Base-by-base conservation (phyloP, 441 rosid genomes). In the Metrosideros polymorpha region DNA sequence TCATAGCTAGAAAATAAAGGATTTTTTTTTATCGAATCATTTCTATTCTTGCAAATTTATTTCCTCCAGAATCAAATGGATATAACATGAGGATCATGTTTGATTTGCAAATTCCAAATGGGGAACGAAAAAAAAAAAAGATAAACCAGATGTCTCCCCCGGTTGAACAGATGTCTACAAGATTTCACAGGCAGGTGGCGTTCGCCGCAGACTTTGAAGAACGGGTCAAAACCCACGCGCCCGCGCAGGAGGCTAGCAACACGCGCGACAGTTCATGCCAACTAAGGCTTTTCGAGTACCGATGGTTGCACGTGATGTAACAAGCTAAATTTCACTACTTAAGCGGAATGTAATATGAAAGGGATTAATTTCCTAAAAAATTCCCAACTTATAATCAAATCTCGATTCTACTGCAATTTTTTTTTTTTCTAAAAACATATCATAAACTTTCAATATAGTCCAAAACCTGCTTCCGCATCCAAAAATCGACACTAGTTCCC, bases 381-480 rank as follows among this genome's bases (percentile, higher is more conserved):
- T 27, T 29, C 66, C 66, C 35, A 14, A 14, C 19, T 29, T 59
- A 6, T 29, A 13, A 59, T 29, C 17, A 14, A 59, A 29, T 59
- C 7, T 15, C 32, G 15, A 29, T 30, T 59, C 18, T 15, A 0
- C 5, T 10, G 9, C 17, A 30, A 59, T 12, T 6, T 29, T 29
- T 3, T 59, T 57, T 14, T 29, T 59, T 15, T 29, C 4, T 29
- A 29, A 59, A 13, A 7, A 2, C 0, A 14, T n/a, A 15, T 29
- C 19, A 29, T 1, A 10, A 35, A 3, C 14, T 35, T 35, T 19
- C 3, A 19, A 7, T 3, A 19, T 39, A 19, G 0, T 35, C 6
- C 3, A 1, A 1, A 63, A 17, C 4, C 6, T 35, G 0, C 12
- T 63, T 12, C 3, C 5, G 3, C 5, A 1, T 30, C 6, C 12